Evolutionary conservation across 805 yeast species (phyloP).

Genomic region (Myxozyma geophila): DNA sequence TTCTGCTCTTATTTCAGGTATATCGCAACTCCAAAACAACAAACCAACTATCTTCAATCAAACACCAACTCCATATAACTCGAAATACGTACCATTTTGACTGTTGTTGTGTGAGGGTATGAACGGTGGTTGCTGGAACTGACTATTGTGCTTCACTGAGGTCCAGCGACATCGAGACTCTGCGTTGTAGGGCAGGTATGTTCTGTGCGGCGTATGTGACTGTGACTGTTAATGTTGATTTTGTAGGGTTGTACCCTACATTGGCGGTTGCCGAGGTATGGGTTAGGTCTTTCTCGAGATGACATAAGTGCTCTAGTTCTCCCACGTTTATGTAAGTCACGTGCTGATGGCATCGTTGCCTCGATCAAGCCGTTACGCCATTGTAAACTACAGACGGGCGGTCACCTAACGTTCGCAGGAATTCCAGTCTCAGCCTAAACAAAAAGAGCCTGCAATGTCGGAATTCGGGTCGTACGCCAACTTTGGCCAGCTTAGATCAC

Average conservation of each 20-base stretch:
- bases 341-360: not conserved
- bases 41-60: not conserved
- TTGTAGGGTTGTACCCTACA: constrained; percentile 10
- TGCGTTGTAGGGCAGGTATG: not conserved
- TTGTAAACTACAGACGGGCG: too few species aligned
- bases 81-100: constrained; percentile 11
- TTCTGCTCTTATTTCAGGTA: too few species aligned
- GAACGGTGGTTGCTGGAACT: constrained; percentile 16
- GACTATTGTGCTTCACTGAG: not conserved
- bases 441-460: constrained; percentile 12
- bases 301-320: not conserved
- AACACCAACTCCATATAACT: not conserved
- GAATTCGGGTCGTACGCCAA: constrained; percentile 42
- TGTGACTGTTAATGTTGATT: constrained; percentile 5
- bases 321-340: not conserved
- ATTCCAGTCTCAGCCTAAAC: not conserved
- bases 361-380: not conserved
- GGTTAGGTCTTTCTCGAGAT: not conserved
- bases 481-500: constrained; percentile 70
- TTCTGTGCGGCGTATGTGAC: not conserved
- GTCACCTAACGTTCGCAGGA: too few species aligned
- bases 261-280: not conserved
- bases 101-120: constrained; percentile 6
- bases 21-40: not conserved
- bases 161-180: not conserved